phyloP scores from a whole-genome alignment of 1,284 basidiomycete species.

The Thelephora terrestris region DNA sequence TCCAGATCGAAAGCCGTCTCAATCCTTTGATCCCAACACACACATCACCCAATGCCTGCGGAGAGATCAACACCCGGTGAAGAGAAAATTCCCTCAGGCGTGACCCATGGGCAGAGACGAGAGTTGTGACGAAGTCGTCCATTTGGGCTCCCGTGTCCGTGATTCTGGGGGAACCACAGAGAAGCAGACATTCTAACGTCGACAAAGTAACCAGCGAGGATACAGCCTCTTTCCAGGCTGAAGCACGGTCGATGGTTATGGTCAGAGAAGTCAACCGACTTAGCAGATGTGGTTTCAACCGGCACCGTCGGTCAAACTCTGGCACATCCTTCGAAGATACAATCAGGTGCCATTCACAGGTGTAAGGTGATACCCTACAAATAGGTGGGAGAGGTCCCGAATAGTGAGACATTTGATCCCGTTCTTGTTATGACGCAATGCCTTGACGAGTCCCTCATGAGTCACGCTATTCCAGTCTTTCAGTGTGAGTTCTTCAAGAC shows the following conservation, averaged over 20 bases:
- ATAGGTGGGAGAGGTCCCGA: slow-evolving; percentile 50
- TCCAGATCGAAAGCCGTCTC: slow-evolving; percentile 52
- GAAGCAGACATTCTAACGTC: slow-evolving; percentile 47
- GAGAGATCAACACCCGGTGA: slow-evolving; percentile 46
- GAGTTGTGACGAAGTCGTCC: slow-evolving; percentile 33
- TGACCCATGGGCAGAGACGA: slow-evolving; percentile 39
- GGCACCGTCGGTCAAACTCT: slow-evolving; percentile 32
- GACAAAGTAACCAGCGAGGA: slow-evolving; percentile 33
- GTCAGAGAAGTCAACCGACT: slow-evolving; percentile 43
- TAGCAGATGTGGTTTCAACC: slow-evolving; percentile 26
- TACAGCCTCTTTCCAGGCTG: slow-evolving; percentile 35
- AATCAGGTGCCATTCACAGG: not conserved
- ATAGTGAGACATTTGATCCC: slow-evolving; percentile 47
- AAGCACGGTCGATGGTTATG: slow-evolving; percentile 35
- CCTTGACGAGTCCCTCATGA: slow-evolving; percentile 40
- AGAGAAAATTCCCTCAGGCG: slow-evolving; percentile 50
- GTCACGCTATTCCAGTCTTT: slow-evolving; percentile 63
- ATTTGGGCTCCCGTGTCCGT: slow-evolving; percentile 28
- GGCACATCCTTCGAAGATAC: slow-evolving; percentile 35
- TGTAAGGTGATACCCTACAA: slow-evolving; percentile 32
- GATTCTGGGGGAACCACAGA: slow-evolving; percentile 39
- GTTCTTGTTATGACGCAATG: slow-evolving; percentile 31
- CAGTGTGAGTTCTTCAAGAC: slow-evolving; percentile 46
- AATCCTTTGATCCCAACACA: slow-evolving; percentile 42
- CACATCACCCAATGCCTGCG: slow-evolving; percentile 40